phyloP scores from a whole-genome alignment of 345 rosid species.

The Combretum micranthum region DNA sequence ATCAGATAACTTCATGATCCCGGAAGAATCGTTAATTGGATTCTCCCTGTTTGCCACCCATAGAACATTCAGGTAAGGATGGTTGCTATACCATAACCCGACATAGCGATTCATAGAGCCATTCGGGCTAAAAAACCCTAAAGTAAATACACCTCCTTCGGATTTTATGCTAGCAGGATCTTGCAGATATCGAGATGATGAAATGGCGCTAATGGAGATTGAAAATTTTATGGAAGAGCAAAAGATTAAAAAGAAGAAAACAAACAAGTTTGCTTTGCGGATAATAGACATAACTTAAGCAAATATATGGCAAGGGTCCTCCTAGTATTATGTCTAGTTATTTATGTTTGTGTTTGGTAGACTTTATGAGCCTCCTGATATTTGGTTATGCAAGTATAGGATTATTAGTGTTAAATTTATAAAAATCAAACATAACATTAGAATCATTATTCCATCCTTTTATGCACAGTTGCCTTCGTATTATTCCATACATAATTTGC shows the following conservation, averaged over 20 bases:
- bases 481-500: too few species aligned
- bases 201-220: constrained; percentile 23
- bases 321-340: too few species aligned
- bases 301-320: too few species aligned
- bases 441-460: too few species aligned
- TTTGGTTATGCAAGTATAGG: too few species aligned
- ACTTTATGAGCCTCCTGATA: too few species aligned
- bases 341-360: too few species aligned
- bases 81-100: constrained; percentile 44
- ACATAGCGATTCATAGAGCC: constrained; percentile 33
- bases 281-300: too few species aligned
- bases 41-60: constrained; percentile 53
- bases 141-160: constrained; percentile 21
- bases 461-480: too few species aligned
- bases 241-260: constrained; percentile 14
- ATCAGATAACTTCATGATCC: constrained; percentile 25
- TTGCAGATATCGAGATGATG: constrained; percentile 18
- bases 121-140: constrained; percentile 54
- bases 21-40: constrained; percentile 39
- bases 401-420: too few species aligned
- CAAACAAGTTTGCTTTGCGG: background rate
- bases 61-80: constrained; percentile 19
- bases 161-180: constrained; percentile 31
- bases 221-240: constrained; percentile 9
- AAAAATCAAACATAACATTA: too few species aligned